phyloP scores from a whole-genome alignment of 768 basidiomycete genomes.

The Mycena olivaceomarginata region DNA sequence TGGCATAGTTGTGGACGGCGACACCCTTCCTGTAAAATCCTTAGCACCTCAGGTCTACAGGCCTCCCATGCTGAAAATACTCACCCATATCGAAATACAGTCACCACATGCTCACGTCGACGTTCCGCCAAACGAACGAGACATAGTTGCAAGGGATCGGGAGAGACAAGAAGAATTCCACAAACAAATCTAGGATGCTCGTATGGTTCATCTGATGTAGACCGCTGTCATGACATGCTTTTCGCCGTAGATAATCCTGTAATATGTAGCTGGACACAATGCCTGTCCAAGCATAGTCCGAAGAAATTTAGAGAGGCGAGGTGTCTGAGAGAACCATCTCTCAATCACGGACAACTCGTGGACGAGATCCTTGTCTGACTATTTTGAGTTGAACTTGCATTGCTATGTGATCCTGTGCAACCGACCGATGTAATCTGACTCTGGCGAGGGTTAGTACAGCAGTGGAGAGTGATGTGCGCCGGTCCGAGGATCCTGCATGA shows the following conservation, averaged over 20 bases:
- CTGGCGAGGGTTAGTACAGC: no score
- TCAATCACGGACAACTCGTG: not conserved
- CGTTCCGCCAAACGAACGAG: slow-evolving; percentile 1
- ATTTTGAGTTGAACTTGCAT: no score
- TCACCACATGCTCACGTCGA: not conserved
- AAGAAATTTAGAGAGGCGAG: not conserved
- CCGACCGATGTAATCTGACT: no score
- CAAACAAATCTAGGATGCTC: slow-evolving; percentile 11
- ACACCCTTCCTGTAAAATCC: not conserved
- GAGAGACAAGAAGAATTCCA: slow-evolving; percentile 14
- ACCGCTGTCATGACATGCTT: not conserved
- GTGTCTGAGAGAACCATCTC: not conserved
- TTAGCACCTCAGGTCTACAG: not conserved
- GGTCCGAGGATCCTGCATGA: no score
- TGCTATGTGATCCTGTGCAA: no score
- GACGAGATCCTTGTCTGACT: no score
- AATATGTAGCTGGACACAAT: not conserved
- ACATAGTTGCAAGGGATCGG: slow-evolving; percentile 9
- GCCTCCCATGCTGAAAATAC: not conserved
- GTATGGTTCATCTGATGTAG: slow-evolving; percentile 7
- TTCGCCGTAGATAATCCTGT: not conserved
- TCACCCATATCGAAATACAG: slow-evolving; percentile 1
- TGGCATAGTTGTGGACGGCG: not conserved
- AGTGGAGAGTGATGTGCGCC: no score
- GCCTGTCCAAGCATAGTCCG: slow-evolving; percentile 2